A percentile compares a stretch with the other conserved stretches of the same genome.
Conservation (phyloP, 2,329 filamentous ascomycete genomes). For the Bertia moriformis region DNA sequence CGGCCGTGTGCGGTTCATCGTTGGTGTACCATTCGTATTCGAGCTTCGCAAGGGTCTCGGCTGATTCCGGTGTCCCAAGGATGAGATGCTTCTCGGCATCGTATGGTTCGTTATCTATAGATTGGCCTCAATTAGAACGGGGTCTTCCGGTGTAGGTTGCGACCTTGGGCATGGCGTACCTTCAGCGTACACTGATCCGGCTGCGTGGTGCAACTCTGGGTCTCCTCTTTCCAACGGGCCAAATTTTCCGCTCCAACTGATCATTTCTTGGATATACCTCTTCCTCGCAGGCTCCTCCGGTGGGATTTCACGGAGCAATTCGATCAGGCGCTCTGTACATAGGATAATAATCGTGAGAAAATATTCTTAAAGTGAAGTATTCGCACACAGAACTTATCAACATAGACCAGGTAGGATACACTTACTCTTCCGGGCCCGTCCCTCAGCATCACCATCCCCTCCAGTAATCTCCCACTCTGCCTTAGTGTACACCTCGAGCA, state of each 20-base stretch:
- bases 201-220: constrained; percentile 52
- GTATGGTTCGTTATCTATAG: constrained; percentile 42
- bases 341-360: background rate
- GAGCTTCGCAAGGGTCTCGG: constrained; percentile 41
- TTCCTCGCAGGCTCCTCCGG: constrained; percentile 50
- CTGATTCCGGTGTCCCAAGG: constrained; percentile 47
- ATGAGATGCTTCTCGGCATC: constrained; percentile 54
- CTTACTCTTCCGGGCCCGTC: constrained; percentile 27
- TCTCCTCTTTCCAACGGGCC: constrained; percentile 17
- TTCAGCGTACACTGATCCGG: constrained; percentile 47
- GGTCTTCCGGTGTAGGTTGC: background rate
- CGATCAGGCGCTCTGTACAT: constrained; percentile 25
- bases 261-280: constrained; percentile 48
- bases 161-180: background rate
- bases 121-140: background rate
- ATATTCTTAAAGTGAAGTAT: no score
- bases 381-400: no score
- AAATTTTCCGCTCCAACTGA: constrained; percentile 19
- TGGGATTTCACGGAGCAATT: constrained; percentile 44
- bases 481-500: constrained; percentile 52
- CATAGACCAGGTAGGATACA: background rate
- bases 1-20: constrained; percentile 48
- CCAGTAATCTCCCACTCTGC: constrained; percentile 40
- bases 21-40: constrained; percentile 54
- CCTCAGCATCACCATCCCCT: background rate